Conservation (phyloP, 495 filamentous ascomycete species). For the Podospora comata region DNA sequence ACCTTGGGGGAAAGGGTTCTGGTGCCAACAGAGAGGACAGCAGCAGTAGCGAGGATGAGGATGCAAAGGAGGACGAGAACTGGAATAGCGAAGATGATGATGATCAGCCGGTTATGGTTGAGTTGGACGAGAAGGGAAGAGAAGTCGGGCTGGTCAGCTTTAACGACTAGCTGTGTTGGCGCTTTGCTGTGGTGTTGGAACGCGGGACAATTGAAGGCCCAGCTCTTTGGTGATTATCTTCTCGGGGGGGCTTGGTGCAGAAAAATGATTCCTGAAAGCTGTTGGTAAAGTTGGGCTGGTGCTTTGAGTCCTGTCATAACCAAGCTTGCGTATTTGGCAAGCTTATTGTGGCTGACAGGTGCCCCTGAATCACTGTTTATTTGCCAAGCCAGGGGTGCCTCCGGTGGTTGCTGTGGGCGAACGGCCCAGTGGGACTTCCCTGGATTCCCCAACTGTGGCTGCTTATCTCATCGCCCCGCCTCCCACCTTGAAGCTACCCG, state of each 20-base stretch:
- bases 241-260: not conserved
- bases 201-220: too few relatives aligned
- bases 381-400: not conserved
- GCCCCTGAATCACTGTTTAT: not conserved
- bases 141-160: slow-evolving; percentile 50
- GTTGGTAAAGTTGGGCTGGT: not conserved
- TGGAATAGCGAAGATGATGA: slow-evolving; percentile 71
- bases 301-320: too few relatives aligned
- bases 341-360: not conserved
- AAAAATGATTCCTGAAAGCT: not conserved
- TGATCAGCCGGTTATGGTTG: slow-evolving; percentile 79
- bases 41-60: slow-evolving; percentile 55
- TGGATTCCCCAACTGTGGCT: not conserved
- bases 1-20: slow-evolving; percentile 28
- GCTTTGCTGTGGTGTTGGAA: too few relatives aligned
- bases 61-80: slow-evolving; percentile 52
- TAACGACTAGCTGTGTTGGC: slow-evolving; percentile 21
- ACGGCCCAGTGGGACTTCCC: not conserved
- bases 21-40: slow-evolving; percentile 1
- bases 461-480: slow-evolving; percentile 27
- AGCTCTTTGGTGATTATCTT: too few relatives aligned
- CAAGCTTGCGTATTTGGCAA: not conserved
- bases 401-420: not conserved
- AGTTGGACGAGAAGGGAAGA: slow-evolving; percentile 54
- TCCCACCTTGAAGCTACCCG: not conserved